phyloP scores from a whole-genome alignment of 805 yeast species.

The Yamadazyma nakazawae region DNA sequence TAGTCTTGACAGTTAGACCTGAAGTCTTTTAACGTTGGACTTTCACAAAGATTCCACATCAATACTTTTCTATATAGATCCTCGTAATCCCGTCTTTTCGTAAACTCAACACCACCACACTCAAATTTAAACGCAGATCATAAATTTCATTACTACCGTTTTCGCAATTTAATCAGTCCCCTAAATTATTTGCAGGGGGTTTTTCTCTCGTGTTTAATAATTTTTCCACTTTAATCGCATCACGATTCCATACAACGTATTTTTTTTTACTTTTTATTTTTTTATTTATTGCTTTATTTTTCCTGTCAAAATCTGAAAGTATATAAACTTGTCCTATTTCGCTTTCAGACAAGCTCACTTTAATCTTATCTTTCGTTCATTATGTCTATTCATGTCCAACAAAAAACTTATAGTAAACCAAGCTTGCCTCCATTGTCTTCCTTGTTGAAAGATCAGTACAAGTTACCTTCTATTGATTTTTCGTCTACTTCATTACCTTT shows the following conservation, averaged over 20 bases:
- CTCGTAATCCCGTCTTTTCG: no score
- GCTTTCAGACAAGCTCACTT: background rate
- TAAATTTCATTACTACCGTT: no score
- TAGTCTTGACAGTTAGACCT: background rate
- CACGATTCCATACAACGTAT: conserved; percentile 2
- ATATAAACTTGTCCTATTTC: conserved; percentile 1
- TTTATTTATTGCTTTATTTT: background rate
- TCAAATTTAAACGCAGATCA: no score
- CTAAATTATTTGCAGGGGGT: conserved; percentile 2
- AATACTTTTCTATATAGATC: no score
- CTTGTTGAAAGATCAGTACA: conserved; percentile 20
- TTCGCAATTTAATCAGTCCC: background rate
- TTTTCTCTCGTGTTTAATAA: conserved; percentile 1
- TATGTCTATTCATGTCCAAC: conserved; percentile 22
- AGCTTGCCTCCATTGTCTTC: conserved; percentile 42
- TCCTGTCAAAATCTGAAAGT: conserved; percentile 1
- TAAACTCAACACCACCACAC: no score
- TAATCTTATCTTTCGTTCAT: background rate
- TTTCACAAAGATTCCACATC: no score
- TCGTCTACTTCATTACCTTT: background rate
- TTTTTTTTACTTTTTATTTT: background rate
- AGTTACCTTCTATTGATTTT: conserved; percentile 12
- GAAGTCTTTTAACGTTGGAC: no score
- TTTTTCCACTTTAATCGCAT: conserved; percentile 6
- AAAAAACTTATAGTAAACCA: conserved; percentile 30